Base-by-base conservation (phyloP, 1,284 basidiomycete species). In the Ustilago sp. region DNA sequence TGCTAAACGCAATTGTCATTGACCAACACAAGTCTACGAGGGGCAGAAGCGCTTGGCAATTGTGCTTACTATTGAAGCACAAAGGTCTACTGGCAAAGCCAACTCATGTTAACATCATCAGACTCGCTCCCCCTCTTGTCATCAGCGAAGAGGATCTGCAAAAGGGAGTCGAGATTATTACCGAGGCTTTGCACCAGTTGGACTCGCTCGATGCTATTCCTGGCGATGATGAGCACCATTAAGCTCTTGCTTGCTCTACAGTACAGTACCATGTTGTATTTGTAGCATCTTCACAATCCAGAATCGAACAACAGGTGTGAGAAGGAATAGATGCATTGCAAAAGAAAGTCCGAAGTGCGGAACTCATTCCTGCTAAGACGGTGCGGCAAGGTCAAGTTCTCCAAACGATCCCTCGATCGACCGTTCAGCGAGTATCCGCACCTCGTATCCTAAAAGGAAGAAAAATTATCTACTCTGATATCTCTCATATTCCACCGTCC, bases 31-130 rank as follows among this genome's bases (percentile, higher is more conserved):
- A 91, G 88, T 93, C 92, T 80, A 92, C 90, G 85, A 84, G 82
- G 67, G 91, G 93, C 17, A 89, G 94, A 67, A 92, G 92, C 3
- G 96, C 96, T 7, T 98, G 96, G 97, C 93, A 99, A 86, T 89
- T 99, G 59, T 99, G 97, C 87, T 86, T 98, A 83, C 87, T 98
- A 77, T 88, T 99, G 87, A 97, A 96, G 91, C 91, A 90, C 81
- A 90, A 93, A 64, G 95, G 95, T 8, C 89, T 97, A 64, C 88
- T 97, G 74, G 95, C 95, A 58, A 99, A 99, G 89, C 95, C 96
- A 15, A 99, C 96, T 0, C 96, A 98, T 84, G 90, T 91, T 53
- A 96, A 98, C 87, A 94, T 94, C 92, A 94, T 99, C 79, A 93
- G 96, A 38, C 95, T 99, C 83, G 94, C 96, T 1, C 96, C 96